phyloP scores from a whole-genome alignment of 2,329 filamentous ascomycete species.

The Incumbomyces lentus region DNA sequence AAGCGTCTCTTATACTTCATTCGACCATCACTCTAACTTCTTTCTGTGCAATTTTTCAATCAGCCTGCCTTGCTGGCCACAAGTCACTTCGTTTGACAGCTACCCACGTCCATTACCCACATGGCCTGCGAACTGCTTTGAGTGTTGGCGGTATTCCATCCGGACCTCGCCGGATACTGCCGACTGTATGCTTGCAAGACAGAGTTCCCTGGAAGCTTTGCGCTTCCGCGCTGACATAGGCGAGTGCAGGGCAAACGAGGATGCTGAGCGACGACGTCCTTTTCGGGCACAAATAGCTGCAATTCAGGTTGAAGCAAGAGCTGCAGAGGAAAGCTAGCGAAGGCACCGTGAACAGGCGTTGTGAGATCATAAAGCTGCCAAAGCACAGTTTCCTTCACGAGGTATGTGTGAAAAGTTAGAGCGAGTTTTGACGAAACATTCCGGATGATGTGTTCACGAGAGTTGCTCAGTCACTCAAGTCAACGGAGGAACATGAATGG shows the following conservation, averaged over 20 bases:
- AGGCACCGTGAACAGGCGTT: not conserved
- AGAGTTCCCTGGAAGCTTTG: not conserved
- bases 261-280: not conserved
- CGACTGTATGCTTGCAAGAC: too few species aligned
- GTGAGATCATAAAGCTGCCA: not conserved
- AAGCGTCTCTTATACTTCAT: too few species aligned
- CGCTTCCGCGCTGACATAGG: not conserved
- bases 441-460: not conserved
- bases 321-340: not conserved
- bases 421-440: not conserved
- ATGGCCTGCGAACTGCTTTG: too few species aligned
- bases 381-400: not conserved
- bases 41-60: too few species aligned
- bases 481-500: not conserved
- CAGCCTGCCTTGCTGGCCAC: too few species aligned
- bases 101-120: too few species aligned
- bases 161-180: too few species aligned
- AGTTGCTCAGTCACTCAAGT: not conserved
- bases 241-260: not conserved
- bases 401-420: not conserved
- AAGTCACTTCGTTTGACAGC: too few species aligned
- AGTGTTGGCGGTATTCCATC: too few species aligned
- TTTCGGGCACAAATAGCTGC: conserved; percentile 1
- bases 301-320: not conserved
- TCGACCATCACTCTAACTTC: too few species aligned